A percentile compares a stretch with the other conserved stretches of the same genome.
These are phyloP conservation scores for Aspergillus heteromorphus DNA, from an alignment of 495 filamentous ascomycete species.

Conservation along the genomic window DNA sequence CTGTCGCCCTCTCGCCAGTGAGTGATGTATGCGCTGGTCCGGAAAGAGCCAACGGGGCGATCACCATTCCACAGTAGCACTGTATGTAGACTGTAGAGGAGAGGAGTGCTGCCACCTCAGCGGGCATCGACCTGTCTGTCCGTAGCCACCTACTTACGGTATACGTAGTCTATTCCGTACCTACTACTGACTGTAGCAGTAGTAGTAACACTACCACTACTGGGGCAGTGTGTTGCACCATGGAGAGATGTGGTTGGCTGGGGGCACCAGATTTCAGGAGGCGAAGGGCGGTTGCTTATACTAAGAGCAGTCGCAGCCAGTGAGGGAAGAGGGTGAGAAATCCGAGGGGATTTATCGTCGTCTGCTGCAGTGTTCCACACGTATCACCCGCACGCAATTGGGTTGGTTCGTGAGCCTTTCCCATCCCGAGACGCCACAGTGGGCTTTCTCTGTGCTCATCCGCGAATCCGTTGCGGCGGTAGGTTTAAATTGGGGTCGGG, in stretches of 20 bases:
- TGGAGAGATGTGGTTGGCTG: constrained; percentile 3
- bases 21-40: not conserved
- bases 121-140: not conserved
- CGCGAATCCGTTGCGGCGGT: not conserved
- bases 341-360: no score
- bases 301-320: constrained; percentile 1
- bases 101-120: not conserved
- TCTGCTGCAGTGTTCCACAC: not conserved
- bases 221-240: not conserved
- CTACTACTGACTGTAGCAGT: no score
- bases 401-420: not conserved
- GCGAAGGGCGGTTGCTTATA: constrained; percentile 13
- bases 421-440: not conserved
- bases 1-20: not conserved
- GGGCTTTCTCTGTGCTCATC: not conserved
- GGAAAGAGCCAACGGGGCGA: not conserved
- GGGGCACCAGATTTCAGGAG: constrained; percentile 18
- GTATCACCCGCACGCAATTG: not conserved
- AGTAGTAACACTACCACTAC: not conserved
- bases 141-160: no score
- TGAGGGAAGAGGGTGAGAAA: no score
- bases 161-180: no score
- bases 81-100: no score
- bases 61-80: no score
- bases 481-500: not conserved